Evolutionary conservation across 495 filamentous ascomycete genomes (phyloP), one percentile per base, ranked within the genome.

Genomic region (Durotheca rogersii): DNA sequence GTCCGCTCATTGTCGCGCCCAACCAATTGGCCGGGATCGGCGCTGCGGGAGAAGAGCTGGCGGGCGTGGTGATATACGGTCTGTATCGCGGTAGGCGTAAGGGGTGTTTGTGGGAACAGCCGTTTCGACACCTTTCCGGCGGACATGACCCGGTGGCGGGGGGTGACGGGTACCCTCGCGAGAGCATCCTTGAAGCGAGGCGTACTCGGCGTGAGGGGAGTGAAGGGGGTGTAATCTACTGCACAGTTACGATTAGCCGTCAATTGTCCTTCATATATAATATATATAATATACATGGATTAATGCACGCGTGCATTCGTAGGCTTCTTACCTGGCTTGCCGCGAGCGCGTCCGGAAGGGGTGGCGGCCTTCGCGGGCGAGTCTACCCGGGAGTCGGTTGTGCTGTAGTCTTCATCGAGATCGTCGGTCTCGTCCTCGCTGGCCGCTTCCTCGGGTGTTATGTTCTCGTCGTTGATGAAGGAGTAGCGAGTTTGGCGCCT

Each of bases 61-160:
- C 92, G 81, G 4, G 91, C 94, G 37, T 81, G 76, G 43, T 90
- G 88, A 62, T 97, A 96, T 11, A 96, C 78, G 0, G 87, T 88
- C 29, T 82, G 82, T 9, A 74, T 67, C 30, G 75, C 72, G 43
- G 67, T 75, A 37, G 84, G 87, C 6, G 84, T 89, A 7, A 79
- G 72, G 11, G 82, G 84, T 37, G 82, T 85, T 45, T 74, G 72
- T 6, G 79, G 79, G 38, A 80, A 81, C 44, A 73, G 65, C 15
- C 79, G 76, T 49, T 73, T 77, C 30, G 74, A 75, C 41, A 76
- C 60, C 47, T 65, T 77, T 31, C 73, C 74, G 1, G 72, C 67
- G 0, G 75, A 74, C 73, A 73, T 74, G 55, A 78, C 72, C 41
- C 70, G 66, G 41, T 76, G 72, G 21, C 72, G 69, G 9, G 74